Evolutionary conservation across 2,329 filamentous ascomycete species (phyloP).

Genomic region (Phialophora verrucosa): DNA sequence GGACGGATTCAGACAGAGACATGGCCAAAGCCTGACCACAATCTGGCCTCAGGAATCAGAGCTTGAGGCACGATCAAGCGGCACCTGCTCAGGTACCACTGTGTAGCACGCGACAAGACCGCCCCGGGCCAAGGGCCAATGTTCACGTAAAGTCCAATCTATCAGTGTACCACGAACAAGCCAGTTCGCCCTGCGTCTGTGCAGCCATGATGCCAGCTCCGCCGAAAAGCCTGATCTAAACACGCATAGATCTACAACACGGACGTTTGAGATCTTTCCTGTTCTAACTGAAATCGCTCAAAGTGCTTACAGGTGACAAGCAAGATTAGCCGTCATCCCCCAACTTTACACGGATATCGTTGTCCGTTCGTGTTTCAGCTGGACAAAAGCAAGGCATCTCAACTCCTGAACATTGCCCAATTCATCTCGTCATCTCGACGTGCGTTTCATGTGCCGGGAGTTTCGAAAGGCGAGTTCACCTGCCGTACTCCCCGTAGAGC

Average conservation of each 20-base stretch:
- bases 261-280: constrained; percentile 7
- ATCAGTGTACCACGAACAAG: neutral
- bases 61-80: neutral
- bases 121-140: neutral
- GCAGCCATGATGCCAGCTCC: constrained; percentile 5
- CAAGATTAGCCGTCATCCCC: constrained; percentile 11
- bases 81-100: neutral
- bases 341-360: constrained; percentile 8
- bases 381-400: neutral
- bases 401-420: constrained; percentile 3
- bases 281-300: neutral
- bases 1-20: constrained; percentile 3
- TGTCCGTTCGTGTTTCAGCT: neutral
- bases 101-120: neutral
- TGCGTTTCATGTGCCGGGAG: constrained; percentile 9
- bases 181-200: neutral
- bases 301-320: constrained; percentile 4
- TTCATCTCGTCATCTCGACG: constrained; percentile 1
- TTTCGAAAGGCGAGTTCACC: constrained; percentile 11
- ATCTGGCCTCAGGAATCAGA: neutral
- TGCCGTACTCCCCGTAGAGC: constrained; percentile 2
- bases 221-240: constrained; percentile 3
- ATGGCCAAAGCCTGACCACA: neutral
- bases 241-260: constrained; percentile 1
- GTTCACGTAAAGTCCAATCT: constrained; percentile 4